Percentiles rank a stretch among this genome's conserved stretches.
phyloP scores from a whole-genome alignment of 2,329 filamentous ascomycete species.

The Aureobasidium sp. region DNA sequence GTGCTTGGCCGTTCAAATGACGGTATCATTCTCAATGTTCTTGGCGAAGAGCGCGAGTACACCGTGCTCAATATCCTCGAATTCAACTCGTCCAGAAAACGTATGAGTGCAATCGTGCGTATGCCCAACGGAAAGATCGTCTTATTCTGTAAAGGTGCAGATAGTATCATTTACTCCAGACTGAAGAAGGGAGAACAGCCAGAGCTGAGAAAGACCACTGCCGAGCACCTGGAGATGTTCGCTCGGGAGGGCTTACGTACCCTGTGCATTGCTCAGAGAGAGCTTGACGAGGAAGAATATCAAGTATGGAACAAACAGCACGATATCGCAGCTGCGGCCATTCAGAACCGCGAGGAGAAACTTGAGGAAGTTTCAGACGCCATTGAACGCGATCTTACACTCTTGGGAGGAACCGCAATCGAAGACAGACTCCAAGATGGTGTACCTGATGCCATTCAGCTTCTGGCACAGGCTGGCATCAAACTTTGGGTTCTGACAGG shows the following conservation, averaged over 20 bases:
- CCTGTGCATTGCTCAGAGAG: slow-evolving; percentile 81
- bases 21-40: slow-evolving; percentile 75
- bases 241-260: slow-evolving; percentile 91
- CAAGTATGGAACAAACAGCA: slow-evolving; percentile 77
- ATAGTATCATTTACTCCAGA: slow-evolving; percentile 93
- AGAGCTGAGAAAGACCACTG: slow-evolving; percentile 74
- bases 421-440: slow-evolving; percentile 96
- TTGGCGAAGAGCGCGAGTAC: slow-evolving; percentile 80
- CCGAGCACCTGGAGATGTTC: slow-evolving; percentile 94
- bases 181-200: slow-evolving; percentile 78
- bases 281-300: slow-evolving; percentile 77
- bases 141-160: slow-evolving; percentile 94
- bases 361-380: slow-evolving; percentile 80
- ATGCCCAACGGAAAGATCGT: slow-evolving; percentile 89
- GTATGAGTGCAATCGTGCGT: slow-evolving; percentile 93
- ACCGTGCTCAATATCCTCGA: slow-evolving; percentile 89
- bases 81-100: slow-evolving; percentile 93
- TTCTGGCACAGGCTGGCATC: slow-evolving; percentile 88
- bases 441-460: slow-evolving; percentile 87
- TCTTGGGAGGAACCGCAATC: slow-evolving; percentile 91
- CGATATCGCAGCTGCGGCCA: slow-evolving; percentile 74
- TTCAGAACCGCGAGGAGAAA: slow-evolving; percentile 85
- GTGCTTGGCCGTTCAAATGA: slow-evolving; percentile 74
- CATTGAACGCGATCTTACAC: slow-evolving; percentile 82
- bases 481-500: slow-evolving; percentile 98